phyloP scores from a whole-genome alignment of 768 basidiomycete species.

The Psilocybe subaeruginosa region DNA sequence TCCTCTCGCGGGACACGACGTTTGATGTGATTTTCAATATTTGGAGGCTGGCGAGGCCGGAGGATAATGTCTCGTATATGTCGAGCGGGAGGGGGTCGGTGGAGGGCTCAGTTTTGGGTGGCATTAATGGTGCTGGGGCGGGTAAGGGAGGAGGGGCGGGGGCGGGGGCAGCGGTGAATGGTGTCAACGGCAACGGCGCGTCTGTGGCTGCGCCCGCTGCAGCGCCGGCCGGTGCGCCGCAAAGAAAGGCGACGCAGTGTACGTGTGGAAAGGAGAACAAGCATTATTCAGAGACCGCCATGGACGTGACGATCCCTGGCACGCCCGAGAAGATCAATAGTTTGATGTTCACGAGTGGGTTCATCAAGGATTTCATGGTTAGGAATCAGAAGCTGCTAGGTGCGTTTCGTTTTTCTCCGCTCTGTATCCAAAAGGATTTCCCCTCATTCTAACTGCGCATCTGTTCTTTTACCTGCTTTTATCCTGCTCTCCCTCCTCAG shows the following conservation, averaged over 20 bases:
- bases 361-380: slow-evolving; percentile 92
- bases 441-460: too few relatives aligned
- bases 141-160: background rate
- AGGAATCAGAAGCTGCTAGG: slow-evolving; percentile 89
- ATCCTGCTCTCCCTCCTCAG: slow-evolving; percentile 39
- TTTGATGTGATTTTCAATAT: slow-evolving; percentile 96
- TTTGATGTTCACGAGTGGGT: slow-evolving; percentile 94
- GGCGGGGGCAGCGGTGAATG: background rate
- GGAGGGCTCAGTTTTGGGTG: slow-evolving; percentile 27
- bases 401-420: slow-evolving; percentile 37
- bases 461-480: too few relatives aligned
- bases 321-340: slow-evolving; percentile 96
- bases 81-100: slow-evolving; percentile 40
- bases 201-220: slow-evolving; percentile 17
- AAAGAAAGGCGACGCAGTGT: slow-evolving; percentile 69
- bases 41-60: slow-evolving; percentile 89
- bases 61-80: slow-evolving; percentile 42
- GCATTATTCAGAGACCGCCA: slow-evolving; percentile 73
- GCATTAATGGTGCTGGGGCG: background rate
- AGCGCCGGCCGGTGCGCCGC: slow-evolving; percentile 15
- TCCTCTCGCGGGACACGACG: slow-evolving; percentile 94
- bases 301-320: slow-evolving; percentile 83
- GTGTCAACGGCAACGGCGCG: background rate
- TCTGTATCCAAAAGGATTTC: too few relatives aligned
- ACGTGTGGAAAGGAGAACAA: slow-evolving; percentile 68